Evolutionary conservation across 169 alveolate genomes (phyloP).

Genomic region (Plasmodium relictum): DNA sequence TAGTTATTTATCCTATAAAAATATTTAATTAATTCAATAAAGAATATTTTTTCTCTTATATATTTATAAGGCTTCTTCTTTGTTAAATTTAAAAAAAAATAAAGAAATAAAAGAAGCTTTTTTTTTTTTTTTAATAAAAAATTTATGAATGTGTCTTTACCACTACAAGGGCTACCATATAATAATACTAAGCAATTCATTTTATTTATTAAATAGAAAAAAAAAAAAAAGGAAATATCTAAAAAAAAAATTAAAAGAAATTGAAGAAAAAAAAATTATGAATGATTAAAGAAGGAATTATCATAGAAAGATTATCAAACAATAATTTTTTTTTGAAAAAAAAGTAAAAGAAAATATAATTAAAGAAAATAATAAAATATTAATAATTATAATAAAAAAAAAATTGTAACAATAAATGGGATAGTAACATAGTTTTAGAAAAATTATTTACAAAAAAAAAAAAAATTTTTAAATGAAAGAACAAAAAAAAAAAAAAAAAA

Average conservation of each 20-base stretch:
- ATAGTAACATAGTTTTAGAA: no score
- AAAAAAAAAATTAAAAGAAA: slow-evolving; percentile 16
- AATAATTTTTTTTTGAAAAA: neutral
- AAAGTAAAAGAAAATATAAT: neutral
- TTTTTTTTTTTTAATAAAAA: slow-evolving; percentile 9
- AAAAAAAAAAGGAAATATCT: neutral
- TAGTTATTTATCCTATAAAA: slow-evolving; percentile 1
- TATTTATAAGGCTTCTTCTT: neutral
- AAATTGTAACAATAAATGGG: neutral
- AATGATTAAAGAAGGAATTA: neutral
- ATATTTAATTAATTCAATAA: slow-evolving; percentile 38
- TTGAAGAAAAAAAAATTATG: neutral
- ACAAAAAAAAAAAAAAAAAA: neutral
- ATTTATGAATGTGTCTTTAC: slow-evolving; percentile 67
- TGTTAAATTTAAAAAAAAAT: slow-evolving; percentile 12
- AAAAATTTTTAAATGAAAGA: neutral
- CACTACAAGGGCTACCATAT: slow-evolving; percentile 74
- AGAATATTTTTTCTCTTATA: slow-evolving; percentile 25
- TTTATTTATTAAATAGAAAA: neutral
- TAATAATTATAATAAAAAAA: neutral
- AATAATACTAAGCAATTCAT: slow-evolving; percentile 47
- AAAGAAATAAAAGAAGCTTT: slow-evolving; percentile 16
- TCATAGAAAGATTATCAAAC: neutral
- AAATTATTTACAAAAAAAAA: no score
- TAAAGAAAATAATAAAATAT: neutral